Evolutionary conservation across 2,329 filamentous ascomycete species (phyloP), one percentile per base, ranked within the genome.

Genomic region (Aspergillus phoenicis): DNA sequence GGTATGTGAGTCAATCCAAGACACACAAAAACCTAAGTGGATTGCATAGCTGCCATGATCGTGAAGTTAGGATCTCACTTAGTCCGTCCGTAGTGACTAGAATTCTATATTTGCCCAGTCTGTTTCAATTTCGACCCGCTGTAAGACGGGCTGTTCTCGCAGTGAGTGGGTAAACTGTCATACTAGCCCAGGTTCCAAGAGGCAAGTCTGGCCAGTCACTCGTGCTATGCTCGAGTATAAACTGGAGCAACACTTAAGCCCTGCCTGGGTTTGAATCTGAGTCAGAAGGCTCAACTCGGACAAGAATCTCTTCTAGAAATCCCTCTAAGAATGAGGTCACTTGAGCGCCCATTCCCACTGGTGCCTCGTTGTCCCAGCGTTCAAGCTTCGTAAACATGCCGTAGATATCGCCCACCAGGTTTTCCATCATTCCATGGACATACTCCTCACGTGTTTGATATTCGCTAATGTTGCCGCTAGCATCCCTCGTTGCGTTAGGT

Each of bases 331-430:
- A 96, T 1, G 91, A 91, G 48, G 88, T 88, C 2, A 97, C 93
- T 26, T 94, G 93, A 48, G 91, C 89, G 0, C 93, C 94, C 94
- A 98, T 97, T 1, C 93, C 92, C 10, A 98, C 92, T 5, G 93
- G 91, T 68, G 92, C 90, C 47, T 88, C 86, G 74, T 89, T 90
- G 77, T 99, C 95, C 77, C 89, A 91, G 64, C 90, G 85, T 75
- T 99, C 94, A 70, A 99, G 92, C 74, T 97, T 93, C 71, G 89
- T 89, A 77, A 96, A 96, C 24, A 94, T 83, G 62, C 90, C 87
- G 2, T 89, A 90, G 30, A 96, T 84, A 73, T 96, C 96, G 65
- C 89, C 89, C 11, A 97, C 91, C 28, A 96, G 82, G 71, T 88
- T 87, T 65, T 90, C 85, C 45, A 98, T 84, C 75, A 91, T 90